Evolutionary conservation across 352 stramenopile genomes (phyloP), one percentile per base, ranked within the genome.

Genomic region (Phytophthora rubi): DNA sequence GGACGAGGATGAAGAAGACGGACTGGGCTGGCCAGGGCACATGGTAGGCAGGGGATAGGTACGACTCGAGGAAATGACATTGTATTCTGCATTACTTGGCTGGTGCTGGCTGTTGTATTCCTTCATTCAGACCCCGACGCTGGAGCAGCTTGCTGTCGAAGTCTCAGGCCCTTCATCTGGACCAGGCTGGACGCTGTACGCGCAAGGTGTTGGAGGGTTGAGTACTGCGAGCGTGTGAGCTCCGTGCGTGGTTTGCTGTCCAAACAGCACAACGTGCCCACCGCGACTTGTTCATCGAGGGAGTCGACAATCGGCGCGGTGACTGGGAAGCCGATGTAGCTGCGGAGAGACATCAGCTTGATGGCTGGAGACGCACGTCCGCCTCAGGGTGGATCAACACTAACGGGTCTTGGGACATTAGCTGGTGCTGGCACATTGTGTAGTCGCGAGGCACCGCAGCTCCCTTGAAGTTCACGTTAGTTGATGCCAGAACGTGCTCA

Each of bases 271-370:
- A 92, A 65, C 0, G 81, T 79, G 2, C 81, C 84, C 7, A 92
- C 76, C 5, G 81, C 71, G 10, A 81, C 70, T 51, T 75, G 45
- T 47, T 16, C 30, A 39, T 35, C 37, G 6, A 23, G 16, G 7
- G 7, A 26, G 33, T 62, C 21, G 5, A 10, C 28, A 6, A 42
- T 13, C 13, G 71, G 65, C 9, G 66, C 66, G 1, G 70, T 71
- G 30, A 92, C 45, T 1, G 84, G 82, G 59, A 92, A 88, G 33
- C 84, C 84, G 51, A 82, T 75, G 73, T 89, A 92, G 62, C 82
- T 85, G 39, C 77, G 77, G 35, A 82, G 59, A 6, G 69, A 77
- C 23, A 87, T 62, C 4, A 76, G 48, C 6, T 69, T 65, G 18
- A 85, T 67, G 2, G 64, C 35, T 77, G 75, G 37, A 88, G 83